Conservation (phyloP, 257 asterid genomes). For the Paraleonurus japonicus region DNA sequence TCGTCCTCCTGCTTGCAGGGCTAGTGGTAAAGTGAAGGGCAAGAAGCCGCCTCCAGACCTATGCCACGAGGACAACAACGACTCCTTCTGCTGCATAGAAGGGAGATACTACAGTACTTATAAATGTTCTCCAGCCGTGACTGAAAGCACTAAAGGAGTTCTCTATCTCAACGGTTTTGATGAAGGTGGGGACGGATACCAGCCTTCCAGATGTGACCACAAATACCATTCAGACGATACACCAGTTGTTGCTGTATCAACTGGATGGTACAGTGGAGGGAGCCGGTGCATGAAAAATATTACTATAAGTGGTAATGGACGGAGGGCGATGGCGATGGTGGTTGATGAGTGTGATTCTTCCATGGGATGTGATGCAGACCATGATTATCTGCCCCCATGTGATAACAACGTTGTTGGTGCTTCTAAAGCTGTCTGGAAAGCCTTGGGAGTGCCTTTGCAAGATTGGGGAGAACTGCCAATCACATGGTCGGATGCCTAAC, state of each 20-base stretch:
- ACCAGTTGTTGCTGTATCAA: conserved; percentile 39
- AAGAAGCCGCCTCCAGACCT: conserved; percentile 12
- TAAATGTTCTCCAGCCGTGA: conserved; percentile 37
- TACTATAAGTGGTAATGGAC: conserved; percentile 32
- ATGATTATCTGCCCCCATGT: conserved; percentile 42
- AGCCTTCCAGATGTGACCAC: conserved; percentile 36
- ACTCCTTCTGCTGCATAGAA: conserved; percentile 24
- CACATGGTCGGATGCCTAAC: conserved; percentile 42
- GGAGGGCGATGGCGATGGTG: conserved; percentile 35
- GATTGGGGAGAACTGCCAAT: conserved; percentile 34
- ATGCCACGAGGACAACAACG: conserved; percentile 17
- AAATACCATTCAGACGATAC: conserved; percentile 34
- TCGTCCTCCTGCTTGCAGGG: conserved; percentile 13
- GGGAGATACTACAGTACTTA: conserved; percentile 26
- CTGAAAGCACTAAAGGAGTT: conserved; percentile 32
- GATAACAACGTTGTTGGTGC: conserved; percentile 39
- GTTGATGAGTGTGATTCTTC: conserved; percentile 50
- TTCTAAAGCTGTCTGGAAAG: conserved; percentile 34
- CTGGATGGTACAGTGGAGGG: conserved; percentile 33
- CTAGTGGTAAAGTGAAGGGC: conserved; percentile 32
- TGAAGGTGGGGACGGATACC: conserved; percentile 35
- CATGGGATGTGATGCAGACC: conserved; percentile 38
- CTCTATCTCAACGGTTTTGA: conserved; percentile 32
- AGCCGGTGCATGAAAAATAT: conserved; percentile 30
- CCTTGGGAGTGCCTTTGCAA: conserved; percentile 23